Evolutionary conservation across 2,329 filamentous ascomycete genomes (phyloP).

Genomic region (Pyricularia grisea): DNA sequence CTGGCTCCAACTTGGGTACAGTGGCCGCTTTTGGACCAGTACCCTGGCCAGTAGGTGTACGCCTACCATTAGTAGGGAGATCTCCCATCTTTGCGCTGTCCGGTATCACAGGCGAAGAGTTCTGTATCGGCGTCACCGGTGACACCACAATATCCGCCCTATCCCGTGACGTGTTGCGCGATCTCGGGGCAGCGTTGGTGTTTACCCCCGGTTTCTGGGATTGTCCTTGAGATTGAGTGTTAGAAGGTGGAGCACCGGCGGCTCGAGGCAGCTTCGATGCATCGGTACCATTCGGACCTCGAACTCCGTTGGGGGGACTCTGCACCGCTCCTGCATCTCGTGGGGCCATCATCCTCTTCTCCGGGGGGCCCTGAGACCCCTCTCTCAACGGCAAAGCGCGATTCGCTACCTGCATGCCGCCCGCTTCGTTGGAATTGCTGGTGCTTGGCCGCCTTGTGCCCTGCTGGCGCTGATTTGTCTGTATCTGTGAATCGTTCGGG

Average conservation of each 20-base stretch:
- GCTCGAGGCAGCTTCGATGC: conserved; percentile 30
- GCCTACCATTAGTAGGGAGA: conserved; percentile 47
- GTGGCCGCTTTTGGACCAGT: conserved; percentile 16
- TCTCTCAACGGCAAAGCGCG: conserved; percentile 37
- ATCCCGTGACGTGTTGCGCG: conserved; percentile 41
- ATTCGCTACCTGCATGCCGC: conserved; percentile 14
- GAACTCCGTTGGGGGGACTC: conserved; percentile 30
- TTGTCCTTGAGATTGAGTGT: conserved; percentile 46
- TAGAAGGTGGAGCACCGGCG: conserved; percentile 26
- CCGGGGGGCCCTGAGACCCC: conserved; percentile 39
- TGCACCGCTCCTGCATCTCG: conserved; percentile 23
- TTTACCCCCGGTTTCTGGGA: conserved; percentile 38
- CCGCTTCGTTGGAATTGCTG: conserved; percentile 12
- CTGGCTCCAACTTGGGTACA: conserved; percentile 23
- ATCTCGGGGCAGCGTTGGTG: conserved; percentile 22
- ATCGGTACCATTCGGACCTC: conserved; percentile 9
- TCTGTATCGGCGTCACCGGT: conserved; percentile 21
- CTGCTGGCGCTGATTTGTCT: conserved; percentile 15
- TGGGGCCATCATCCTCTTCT: conserved; percentile 36
- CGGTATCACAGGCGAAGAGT: conserved; percentile 33
- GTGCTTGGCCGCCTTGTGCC: conserved; percentile 20
- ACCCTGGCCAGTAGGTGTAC: conserved; percentile 49
- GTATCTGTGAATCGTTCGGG: conserved; percentile 56
- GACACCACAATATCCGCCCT: conserved; percentile 26
- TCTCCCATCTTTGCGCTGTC: conserved; percentile 35